Base-by-base conservation (phyloP, 2,329 filamentous ascomycete species). In the Clarireedia homoeocarpa region DNA sequence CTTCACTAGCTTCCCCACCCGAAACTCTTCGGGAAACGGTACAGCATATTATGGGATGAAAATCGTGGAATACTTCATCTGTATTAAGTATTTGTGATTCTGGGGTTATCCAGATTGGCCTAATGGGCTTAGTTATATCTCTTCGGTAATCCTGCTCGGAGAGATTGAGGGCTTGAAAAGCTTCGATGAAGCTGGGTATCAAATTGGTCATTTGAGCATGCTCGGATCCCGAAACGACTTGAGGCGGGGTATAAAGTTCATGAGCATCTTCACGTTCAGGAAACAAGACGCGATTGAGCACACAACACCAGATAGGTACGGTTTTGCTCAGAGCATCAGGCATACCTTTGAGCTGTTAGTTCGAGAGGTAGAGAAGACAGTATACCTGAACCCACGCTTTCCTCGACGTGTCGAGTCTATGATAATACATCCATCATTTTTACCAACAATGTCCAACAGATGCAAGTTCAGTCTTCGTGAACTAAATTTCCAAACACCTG, bases 321-420 rank as follows among this genome's bases (percentile, higher is more conserved):
- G 94, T 97, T 71, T 96, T 96, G 65, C 88, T 90, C 17, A 99
- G 78, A 15, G 94, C 91, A 73, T 99, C 94, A 0, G 94, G 92
- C 84, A 97, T 95, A 64, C 82, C 84, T 86, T 57, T 17, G 30
- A 51, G 12, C 17, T 12, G 55, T 66, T 36, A 65, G 65, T 51
- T 62, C 53, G 47, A 26, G 20, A 3, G 15, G 23, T 49, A 6
- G 7, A 23, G 27, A 51, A 49, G 6, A 5, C 3, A 36, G 30
- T 12, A 12, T 42, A 45, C 15, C n/a, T 38, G 10, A 27, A 48
- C 78, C 64, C 75, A 82, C 87, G 81, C 74, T 97, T 97, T 9
- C 94, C 94, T 52, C 92, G 80, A 55, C 94, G 79, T 0, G 94
- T 99, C 26, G 91, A 96, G 72, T 99, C 94, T 45, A 97, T 88